Conservation (phyloP, 2,329 filamentous ascomycete species). For the Diaporthe helianthi region DNA sequence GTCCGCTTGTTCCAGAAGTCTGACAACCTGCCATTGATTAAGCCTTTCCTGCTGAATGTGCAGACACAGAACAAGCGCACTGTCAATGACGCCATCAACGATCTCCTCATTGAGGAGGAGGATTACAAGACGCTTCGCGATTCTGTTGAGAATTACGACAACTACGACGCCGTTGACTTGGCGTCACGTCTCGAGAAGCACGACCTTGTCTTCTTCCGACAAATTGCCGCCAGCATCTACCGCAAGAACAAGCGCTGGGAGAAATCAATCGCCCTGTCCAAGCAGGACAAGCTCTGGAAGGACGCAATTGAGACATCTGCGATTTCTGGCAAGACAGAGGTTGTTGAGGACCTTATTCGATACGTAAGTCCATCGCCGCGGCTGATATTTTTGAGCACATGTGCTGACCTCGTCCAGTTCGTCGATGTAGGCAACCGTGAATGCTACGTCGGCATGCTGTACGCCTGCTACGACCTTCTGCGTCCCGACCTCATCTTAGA, state of each 20-base stretch:
- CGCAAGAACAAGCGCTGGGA: slow-evolving; percentile 99
- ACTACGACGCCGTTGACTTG: slow-evolving; percentile 94
- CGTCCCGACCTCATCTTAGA: slow-evolving; percentile 92
- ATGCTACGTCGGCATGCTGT: slow-evolving; percentile 99
- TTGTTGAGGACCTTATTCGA: slow-evolving; percentile 93
- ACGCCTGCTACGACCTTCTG: slow-evolving; percentile 97
- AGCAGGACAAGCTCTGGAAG: slow-evolving; percentile 99
- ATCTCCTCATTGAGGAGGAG: slow-evolving; percentile 96
- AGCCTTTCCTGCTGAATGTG: slow-evolving; percentile 96
- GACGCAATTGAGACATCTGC: slow-evolving; percentile 98
- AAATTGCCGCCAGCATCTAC: slow-evolving; percentile 98
- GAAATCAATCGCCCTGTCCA: slow-evolving; percentile 96
- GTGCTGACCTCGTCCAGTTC: slow-evolving; percentile 68
- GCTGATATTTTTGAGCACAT: slow-evolving; percentile 15
- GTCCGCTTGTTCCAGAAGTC: slow-evolving; percentile 99
- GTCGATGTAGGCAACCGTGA: slow-evolving; percentile 99
- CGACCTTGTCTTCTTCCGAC: slow-evolving; percentile 97
- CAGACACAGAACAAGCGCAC: slow-evolving; percentile 97
- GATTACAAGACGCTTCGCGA: slow-evolving; percentile 98
- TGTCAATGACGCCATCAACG: slow-evolving; percentile 98
- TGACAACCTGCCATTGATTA: slow-evolving; percentile 97
- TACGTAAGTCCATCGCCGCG: slow-evolving; percentile 76
- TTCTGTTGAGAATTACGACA: slow-evolving; percentile 98
- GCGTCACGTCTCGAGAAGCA: slow-evolving; percentile 95
- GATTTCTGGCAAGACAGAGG: slow-evolving; percentile 86